These are phyloP conservation scores for Chlamydomonas incerta DNA, from an alignment of 139 green algal species.

Conservation along the genomic window DNA sequence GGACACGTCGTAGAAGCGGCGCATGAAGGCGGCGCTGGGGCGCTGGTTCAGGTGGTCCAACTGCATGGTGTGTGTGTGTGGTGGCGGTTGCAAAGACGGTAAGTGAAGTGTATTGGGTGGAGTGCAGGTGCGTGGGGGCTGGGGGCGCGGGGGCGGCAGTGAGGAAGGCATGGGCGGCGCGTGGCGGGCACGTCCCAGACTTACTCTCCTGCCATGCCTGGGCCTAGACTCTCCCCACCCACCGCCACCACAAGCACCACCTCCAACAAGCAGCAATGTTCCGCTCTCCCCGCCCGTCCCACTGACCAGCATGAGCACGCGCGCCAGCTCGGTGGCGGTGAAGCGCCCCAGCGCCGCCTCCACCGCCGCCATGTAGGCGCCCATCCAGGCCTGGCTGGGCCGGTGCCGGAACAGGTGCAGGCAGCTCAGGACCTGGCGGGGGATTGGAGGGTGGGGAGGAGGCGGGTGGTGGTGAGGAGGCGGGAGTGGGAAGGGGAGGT, in stretches of 20 bases:
- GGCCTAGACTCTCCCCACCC: too few relatives aligned
- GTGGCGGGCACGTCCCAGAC: too few relatives aligned
- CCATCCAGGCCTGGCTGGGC: slow-evolving; percentile 27
- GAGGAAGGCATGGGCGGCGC: too few relatives aligned
- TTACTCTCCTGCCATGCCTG: too few relatives aligned
- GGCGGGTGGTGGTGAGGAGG: neutral
- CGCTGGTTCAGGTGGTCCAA: slow-evolving; percentile 42
- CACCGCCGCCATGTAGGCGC: slow-evolving; percentile 6
- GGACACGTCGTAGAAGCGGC: slow-evolving; percentile 17
- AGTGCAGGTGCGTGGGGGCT: too few relatives aligned
- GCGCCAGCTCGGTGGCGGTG: slow-evolving; percentile 19
- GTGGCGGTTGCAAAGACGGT: too few relatives aligned
- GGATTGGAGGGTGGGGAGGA: neutral
- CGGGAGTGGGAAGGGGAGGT: neutral
- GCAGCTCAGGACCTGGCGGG: slow-evolving; percentile 13
- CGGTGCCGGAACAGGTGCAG: slow-evolving; percentile 42
- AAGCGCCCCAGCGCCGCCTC: slow-evolving; percentile 4
- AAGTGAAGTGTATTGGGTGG: too few relatives aligned
- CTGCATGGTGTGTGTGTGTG: too few relatives aligned
- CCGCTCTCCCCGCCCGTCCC: too few relatives aligned
- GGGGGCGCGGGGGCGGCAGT: too few relatives aligned
- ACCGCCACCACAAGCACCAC: too few relatives aligned
- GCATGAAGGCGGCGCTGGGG: slow-evolving; percentile 16
- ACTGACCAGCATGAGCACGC: slow-evolving; percentile 18
- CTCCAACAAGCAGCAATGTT: too few relatives aligned